A percentile compares a stretch with the other conserved stretches of the same genome.
phyloP scores from a whole-genome alignment of 495 filamentous ascomycete genomes.

The Xylaria telfairii region DNA sequence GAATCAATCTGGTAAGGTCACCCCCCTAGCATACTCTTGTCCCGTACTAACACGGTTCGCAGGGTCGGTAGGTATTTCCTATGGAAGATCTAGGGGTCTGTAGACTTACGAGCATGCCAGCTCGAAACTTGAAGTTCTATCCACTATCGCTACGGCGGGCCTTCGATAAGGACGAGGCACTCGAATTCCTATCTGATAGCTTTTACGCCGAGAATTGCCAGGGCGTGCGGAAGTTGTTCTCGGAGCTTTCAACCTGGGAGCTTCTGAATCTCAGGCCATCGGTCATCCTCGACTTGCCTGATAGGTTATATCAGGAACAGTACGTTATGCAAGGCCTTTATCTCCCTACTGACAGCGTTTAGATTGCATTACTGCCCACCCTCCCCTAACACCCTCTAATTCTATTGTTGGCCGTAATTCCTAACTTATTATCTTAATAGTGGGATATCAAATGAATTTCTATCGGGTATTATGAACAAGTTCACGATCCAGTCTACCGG shows the following conservation, averaged over 20 bases:
- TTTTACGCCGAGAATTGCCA: constrained; percentile 47
- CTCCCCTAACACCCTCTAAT: too few species aligned
- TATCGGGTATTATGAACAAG: constrained; percentile 41
- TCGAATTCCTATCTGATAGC: constrained; percentile 41
- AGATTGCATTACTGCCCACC: neutral
- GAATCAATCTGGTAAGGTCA: constrained; percentile 50
- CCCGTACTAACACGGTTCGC: constrained; percentile 8
- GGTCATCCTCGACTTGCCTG: constrained; percentile 48
- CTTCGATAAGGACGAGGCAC: constrained; percentile 39
- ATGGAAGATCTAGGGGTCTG: neutral
- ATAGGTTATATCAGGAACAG: constrained; percentile 45
- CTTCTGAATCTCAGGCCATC: constrained; percentile 53
- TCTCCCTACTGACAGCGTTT: neutral
- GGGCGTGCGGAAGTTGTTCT: constrained; percentile 43
- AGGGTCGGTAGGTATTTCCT: constrained; percentile 18
- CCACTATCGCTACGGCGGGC: constrained; percentile 48
- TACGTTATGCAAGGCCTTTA: constrained; percentile 35
- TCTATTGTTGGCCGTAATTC: neutral
- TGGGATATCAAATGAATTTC: constrained; percentile 31
- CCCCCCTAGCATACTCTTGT: neutral
- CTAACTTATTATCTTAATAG: neutral
- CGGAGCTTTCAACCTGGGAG: constrained; percentile 49
- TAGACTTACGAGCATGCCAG: constrained; percentile 25
- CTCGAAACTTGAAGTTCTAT: constrained; percentile 58
- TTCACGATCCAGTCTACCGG: constrained; percentile 53